Evolutionary conservation across 1,284 basidiomycete genomes (phyloP).

Genomic region (Cryptococcus amylolentus): DNA sequence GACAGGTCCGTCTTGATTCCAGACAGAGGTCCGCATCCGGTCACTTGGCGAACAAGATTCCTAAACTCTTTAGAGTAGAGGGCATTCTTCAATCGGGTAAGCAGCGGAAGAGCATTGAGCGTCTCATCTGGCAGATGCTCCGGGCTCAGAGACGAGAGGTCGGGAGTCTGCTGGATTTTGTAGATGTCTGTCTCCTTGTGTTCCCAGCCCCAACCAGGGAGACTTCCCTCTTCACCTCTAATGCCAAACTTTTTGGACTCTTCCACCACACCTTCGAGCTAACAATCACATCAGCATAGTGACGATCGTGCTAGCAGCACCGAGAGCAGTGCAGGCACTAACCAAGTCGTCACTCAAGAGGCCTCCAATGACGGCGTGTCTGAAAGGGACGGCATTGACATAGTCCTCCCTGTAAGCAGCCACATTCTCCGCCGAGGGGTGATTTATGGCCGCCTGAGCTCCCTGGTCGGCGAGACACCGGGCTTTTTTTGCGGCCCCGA

Average conservation of each 20-base stretch:
- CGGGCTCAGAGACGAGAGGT: conserved; percentile 83
- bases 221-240: conserved; percentile 44
- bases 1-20: conserved; percentile 95
- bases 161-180: conserved; percentile 98
- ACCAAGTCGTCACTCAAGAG: conserved; percentile 83
- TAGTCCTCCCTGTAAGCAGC: conserved; percentile 53
- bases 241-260: conserved; percentile 46
- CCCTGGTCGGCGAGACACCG: conserved; percentile 13
- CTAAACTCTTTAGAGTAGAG: conserved; percentile 88
- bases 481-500: conserved; percentile 24
- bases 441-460: conserved; percentile 21
- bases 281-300: conserved; percentile 1
- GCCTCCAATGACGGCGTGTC: conserved; percentile 74
- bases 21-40: conserved; percentile 86
- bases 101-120: conserved; percentile 69
- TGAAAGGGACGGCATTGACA: conserved; percentile 66
- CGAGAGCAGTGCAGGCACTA: conserved; percentile 23
- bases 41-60: conserved; percentile 77
- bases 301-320: background rate
- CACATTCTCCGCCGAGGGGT: conserved; percentile 22
- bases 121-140: conserved; percentile 57
- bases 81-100: conserved; percentile 80
- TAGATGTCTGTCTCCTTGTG: conserved; percentile 99
- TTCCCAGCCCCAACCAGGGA: conserved; percentile 66
- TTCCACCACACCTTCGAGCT: conserved; percentile 68